phyloP scores from a whole-genome alignment of 2,329 filamentous ascomycete species.

The Ophiocordyceps camponoti-saundersi region DNA sequence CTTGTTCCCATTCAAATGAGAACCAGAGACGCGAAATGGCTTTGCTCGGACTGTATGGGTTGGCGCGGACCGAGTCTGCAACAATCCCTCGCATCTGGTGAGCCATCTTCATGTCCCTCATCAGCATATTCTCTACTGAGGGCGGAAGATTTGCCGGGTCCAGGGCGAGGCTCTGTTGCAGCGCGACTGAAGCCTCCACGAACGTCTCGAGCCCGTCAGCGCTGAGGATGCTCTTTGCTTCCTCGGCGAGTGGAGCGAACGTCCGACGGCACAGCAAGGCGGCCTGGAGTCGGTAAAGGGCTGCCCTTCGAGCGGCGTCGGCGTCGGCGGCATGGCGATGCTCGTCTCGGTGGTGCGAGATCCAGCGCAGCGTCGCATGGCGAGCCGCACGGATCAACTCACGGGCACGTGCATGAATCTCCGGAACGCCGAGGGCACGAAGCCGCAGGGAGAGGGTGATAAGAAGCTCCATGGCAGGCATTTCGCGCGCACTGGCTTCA shows the following conservation, averaged over 20 bases:
- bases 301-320: constrained; percentile 14
- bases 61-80: not conserved
- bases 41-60: not conserved
- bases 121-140: constrained; percentile 4
- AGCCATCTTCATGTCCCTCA: constrained; percentile 6
- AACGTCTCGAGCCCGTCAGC: constrained; percentile 4
- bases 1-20: not conserved
- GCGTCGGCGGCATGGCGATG: constrained; percentile 19
- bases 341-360: constrained; percentile 25
- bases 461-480: constrained; percentile 37
- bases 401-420: constrained; percentile 6
- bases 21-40: not conserved
- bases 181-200: constrained; percentile 9
- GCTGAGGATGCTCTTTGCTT: not conserved
- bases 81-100: constrained; percentile 2
- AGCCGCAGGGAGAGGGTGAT: constrained; percentile 30
- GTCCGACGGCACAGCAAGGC: constrained; percentile 35
- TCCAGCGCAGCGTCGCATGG: constrained; percentile 30
- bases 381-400: constrained; percentile 24
- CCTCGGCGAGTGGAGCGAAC: constrained; percentile 7
- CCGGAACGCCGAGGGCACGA: constrained; percentile 5
- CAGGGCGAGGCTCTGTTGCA: constrained; percentile 10
- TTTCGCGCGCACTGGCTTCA: constrained; percentile 39
- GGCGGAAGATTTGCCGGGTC: constrained; percentile 4
- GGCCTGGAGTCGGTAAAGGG: constrained; percentile 30